A percentile compares a stretch with the other conserved stretches of the same genome.
Evolutionary conservation across 1,139 yeast species (phyloP).

Genomic region (Protomyces arabidopsidicola): DNA sequence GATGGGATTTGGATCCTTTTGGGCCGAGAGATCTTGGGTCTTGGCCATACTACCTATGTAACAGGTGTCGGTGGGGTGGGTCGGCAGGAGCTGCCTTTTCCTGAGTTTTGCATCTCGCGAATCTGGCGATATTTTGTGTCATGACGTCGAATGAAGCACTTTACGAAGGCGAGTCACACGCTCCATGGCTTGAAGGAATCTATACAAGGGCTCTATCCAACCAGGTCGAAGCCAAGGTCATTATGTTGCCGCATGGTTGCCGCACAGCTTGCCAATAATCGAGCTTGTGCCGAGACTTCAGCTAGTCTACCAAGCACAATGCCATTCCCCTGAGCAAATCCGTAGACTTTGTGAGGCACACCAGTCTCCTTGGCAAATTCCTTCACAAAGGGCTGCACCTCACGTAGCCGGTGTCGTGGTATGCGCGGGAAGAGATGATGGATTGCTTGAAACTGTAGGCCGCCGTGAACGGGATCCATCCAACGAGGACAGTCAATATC

Average conservation of each 20-base stretch:
- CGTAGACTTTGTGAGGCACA: slow-evolving; percentile 74
- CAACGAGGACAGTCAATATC: slow-evolving; percentile 92
- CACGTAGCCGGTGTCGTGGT: slow-evolving; percentile 80
- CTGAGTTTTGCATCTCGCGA: background rate
- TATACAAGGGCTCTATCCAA: background rate
- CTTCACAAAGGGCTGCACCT: slow-evolving; percentile 65
- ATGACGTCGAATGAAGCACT: background rate
- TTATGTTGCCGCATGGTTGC: slow-evolving; percentile 34
- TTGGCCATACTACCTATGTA: background rate
- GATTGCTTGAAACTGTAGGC: slow-evolving; percentile 84
- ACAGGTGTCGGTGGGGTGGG: background rate
- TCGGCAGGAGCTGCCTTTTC: background rate
- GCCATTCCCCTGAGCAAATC: slow-evolving; percentile 72
- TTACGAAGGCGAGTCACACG: background rate
- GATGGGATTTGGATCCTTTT: slow-evolving; percentile 14
- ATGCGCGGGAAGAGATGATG: slow-evolving; percentile 86
- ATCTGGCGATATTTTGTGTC: background rate
- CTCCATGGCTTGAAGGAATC: background rate
- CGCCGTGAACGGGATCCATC: slow-evolving; percentile 89
- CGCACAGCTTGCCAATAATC: slow-evolving; percentile 64
- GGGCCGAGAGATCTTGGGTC: slow-evolving; percentile 11
- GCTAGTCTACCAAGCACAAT: slow-evolving; percentile 64
- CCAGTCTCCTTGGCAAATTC: slow-evolving; percentile 76
- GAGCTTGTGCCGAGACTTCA: slow-evolving; percentile 75
- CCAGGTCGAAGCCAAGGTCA: slow-evolving; percentile 16